Evolutionary conservation across 2,329 filamentous ascomycete species (phyloP).

Genomic region (Phyllosticta citriasiana): DNA sequence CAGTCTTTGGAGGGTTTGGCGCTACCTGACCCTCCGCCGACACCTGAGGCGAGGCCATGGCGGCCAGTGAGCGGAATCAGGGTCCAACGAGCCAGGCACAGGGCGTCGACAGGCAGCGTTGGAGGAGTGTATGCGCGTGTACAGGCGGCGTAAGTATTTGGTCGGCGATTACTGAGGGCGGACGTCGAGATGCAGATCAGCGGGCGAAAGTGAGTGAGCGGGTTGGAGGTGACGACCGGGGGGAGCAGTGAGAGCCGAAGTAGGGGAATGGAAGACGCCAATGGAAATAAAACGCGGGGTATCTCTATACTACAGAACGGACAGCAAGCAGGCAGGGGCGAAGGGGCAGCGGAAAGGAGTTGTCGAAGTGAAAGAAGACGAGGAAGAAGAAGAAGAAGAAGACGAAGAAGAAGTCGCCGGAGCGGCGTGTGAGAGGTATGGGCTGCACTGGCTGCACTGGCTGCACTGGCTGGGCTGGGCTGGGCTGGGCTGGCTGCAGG

Average conservation of each 20-base stretch:
- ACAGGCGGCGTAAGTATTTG: neutral
- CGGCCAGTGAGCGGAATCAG: neutral
- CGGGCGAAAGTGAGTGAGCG: neutral
- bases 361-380: neutral
- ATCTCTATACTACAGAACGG: neutral
- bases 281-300: neutral
- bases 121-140: neutral
- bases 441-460: no score
- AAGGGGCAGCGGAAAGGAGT: neutral
- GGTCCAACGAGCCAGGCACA: no score
- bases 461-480: no score
- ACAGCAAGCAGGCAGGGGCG: neutral
- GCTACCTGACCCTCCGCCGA: neutral
- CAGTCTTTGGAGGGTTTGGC: slow-evolving; percentile 4
- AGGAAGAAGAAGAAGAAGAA: neutral
- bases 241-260: neutral
- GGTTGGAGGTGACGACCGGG: neutral
- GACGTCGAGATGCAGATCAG: neutral
- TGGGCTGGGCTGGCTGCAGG: no score
- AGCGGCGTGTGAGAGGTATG: no score
- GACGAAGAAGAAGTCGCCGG: neutral
- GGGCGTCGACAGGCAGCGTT: neutral
- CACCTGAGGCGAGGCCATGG: slow-evolving; percentile 4
- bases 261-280: neutral
- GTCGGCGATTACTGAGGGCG: neutral